Conservation (phyloP, 495 filamentous ascomycete genomes). For the Talaromyces borbonicus region DNA sequence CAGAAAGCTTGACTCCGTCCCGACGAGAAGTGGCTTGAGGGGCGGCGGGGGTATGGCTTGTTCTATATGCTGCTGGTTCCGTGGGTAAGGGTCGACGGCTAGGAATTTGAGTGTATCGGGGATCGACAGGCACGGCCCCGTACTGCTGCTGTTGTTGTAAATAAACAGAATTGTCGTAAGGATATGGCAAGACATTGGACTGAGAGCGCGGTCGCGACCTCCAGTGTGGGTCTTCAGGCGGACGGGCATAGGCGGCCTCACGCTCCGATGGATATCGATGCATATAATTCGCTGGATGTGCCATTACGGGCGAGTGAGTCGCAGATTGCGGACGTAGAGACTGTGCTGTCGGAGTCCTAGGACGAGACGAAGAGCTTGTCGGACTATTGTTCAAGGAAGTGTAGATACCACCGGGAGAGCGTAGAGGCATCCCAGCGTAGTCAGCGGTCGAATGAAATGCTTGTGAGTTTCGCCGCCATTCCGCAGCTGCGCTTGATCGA, state of each 20-base stretch:
- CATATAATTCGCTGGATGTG: conserved; percentile 19
- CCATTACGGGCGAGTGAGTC: conserved; percentile 24
- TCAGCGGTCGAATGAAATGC: background rate
- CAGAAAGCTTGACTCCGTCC: background rate
- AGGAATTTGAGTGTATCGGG: conserved; percentile 10
- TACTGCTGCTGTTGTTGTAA: conserved; percentile 22
- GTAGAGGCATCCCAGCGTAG: conserved; percentile 6
- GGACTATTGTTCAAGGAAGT: conserved; percentile 8
- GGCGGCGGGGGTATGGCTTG: conserved; percentile 13
- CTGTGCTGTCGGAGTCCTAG: conserved; percentile 30
- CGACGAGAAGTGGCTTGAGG: conserved; percentile 5
- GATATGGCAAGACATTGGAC: conserved; percentile 23
- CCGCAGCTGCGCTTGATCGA: background rate
- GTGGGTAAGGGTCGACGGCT: conserved; percentile 13
- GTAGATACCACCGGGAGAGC: background rate
- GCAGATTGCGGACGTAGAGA: conserved; percentile 28
- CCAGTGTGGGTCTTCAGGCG: conserved; percentile 40
- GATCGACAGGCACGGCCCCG: conserved; percentile 16
- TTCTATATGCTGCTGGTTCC: conserved; percentile 13
- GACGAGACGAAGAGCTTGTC: conserved; percentile 26
- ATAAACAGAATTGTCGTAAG: conserved; percentile 20
- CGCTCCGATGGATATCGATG: conserved; percentile 19
- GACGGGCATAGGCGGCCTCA: conserved; percentile 19
- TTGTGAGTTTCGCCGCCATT: conserved; percentile 3
- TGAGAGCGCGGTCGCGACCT: conserved; percentile 29